A percentile compares a stretch with the other conserved stretches of the same genome.
Conservation (phyloP, 2,329 filamentous ascomycete genomes). For the Seiridium unicorne region DNA sequence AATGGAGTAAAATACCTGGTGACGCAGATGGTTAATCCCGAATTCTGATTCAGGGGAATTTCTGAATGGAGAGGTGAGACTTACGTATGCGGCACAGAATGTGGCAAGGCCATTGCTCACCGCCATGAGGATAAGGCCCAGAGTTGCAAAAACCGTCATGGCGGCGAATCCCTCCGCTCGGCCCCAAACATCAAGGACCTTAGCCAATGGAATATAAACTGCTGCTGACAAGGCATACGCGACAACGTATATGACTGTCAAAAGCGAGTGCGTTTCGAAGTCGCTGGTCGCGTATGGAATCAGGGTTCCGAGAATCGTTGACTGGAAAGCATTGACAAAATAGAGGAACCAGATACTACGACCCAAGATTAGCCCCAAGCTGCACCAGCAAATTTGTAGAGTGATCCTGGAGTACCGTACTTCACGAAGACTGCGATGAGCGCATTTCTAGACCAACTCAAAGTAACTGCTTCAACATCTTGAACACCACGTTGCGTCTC, state of each 20-base stretch:
- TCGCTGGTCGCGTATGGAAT: conserved; percentile 36
- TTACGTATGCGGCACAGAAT: conserved; percentile 41
- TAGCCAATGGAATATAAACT: conserved; percentile 55
- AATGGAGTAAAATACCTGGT: conserved; percentile 56
- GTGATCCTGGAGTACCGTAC: conserved; percentile 21
- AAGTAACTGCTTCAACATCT: conserved; percentile 41
- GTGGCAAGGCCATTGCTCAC: conserved; percentile 35
- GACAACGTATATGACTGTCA: conserved; percentile 44
- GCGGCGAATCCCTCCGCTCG: conserved; percentile 53
- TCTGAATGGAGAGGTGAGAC: not conserved
- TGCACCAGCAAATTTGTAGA: not conserved
- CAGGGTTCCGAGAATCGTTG: conserved; percentile 30
- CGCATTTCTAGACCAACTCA: conserved; percentile 35
- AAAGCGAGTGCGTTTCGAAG: conserved; percentile 42
- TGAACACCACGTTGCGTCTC: conserved; percentile 33
- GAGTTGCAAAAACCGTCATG: conserved; percentile 41
- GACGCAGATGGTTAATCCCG: not conserved
- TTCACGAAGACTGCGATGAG: conserved; percentile 36
- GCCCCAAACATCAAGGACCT: conserved; percentile 58
- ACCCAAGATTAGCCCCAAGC: not conserved
- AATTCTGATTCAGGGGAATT: not conserved
- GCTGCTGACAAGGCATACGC: conserved; percentile 47
- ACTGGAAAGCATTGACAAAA: conserved; percentile 38
- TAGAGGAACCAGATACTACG: conserved; percentile 39
- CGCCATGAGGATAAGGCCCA: conserved; percentile 56